phyloP scores from a whole-genome alignment of 352 stramenopile genomes.

The Phytophthora citrophthora region DNA sequence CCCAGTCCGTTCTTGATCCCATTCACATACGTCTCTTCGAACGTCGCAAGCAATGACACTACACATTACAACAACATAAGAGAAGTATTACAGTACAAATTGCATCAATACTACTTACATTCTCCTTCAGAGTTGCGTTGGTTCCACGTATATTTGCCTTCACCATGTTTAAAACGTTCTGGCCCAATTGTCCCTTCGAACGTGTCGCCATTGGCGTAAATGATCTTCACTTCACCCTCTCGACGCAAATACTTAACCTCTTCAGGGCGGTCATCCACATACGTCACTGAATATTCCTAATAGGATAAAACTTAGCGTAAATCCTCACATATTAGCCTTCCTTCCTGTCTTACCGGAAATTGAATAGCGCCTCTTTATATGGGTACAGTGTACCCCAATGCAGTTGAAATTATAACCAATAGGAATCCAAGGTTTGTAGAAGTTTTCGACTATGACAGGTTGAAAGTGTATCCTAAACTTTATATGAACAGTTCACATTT shows the following conservation, averaged over 20 bases:
- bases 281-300: slow-evolving; percentile 82
- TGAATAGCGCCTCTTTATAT: slow-evolving; percentile 28
- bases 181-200: slow-evolving; percentile 89
- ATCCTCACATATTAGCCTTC: too few species aligned
- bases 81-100: neutral
- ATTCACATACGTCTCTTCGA: slow-evolving; percentile 84
- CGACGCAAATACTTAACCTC: slow-evolving; percentile 87
- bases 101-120: slow-evolving; percentile 22
- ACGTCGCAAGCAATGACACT: slow-evolving; percentile 80
- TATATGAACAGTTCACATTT: slow-evolving; percentile 5
- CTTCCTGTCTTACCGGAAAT: slow-evolving; percentile 24
- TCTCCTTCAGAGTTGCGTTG: slow-evolving; percentile 74
- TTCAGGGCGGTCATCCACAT: slow-evolving; percentile 88
- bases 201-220: slow-evolving; percentile 91
- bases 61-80: too few species aligned
- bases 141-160: slow-evolving; percentile 91
- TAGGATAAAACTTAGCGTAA: neutral
- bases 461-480: neutral
- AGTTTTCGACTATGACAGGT: neutral
- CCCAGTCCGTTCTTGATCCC: slow-evolving; percentile 6
- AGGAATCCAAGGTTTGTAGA: neutral
- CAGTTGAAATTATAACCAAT: too few species aligned
- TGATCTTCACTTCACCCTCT: slow-evolving; percentile 86
- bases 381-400: too few species aligned
- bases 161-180: slow-evolving; percentile 84